Base-by-base conservation (phyloP, 2,329 filamentous ascomycete genomes). In the Neonectria coccinea region DNA sequence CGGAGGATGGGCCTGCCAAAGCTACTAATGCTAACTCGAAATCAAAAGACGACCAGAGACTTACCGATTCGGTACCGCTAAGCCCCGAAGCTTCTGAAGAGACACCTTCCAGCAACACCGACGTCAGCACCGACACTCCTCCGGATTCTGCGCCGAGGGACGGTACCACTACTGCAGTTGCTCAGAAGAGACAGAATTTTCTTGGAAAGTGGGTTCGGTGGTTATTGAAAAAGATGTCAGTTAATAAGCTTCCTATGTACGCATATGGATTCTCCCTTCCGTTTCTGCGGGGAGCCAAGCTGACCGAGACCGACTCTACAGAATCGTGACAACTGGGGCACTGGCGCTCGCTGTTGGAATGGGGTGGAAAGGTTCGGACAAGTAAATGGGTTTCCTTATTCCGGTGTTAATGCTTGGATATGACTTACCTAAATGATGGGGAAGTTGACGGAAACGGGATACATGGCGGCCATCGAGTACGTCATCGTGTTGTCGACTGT, bases 321-420 rank as follows among this genome's bases (percentile, higher is more conserved):
- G 73, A 63, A 61, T 74, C 14, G 33, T 75, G 44, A 70, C 73
- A 50, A 65, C 73, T 8, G 72, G 73, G n/a, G 66, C 67, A 9
- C 53, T 75, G 41, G 70, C 65, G 33, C 39, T 75, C 20, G 73
- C 71, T 29, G 59, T 75, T 33, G 73, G 69, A 18, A 67, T 75
- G 11, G 73, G 72, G 70, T 75, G 70, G 72, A 71, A 69, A 41
- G 59, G 65, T 33, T 42, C 64, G 33, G 64, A 71, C 31, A 66
- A 68, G 29, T 70, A 66, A 57, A 41, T 20, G n/a, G 25, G 36
- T n/a, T 41, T 56, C 36, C 22, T 22, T 25, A 27, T n/a, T 42
- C 18, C 51, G 41, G 56, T 12, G 9, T 5, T 42, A 59, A 27
- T 44, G 50, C 14, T 61, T 73, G 62, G 55, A 65, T 67, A 60